These are phyloP conservation scores for Cladosporium halotolerans DNA, from an alignment of 2,329 filamentous ascomycete species.

Conservation along the genomic window DNA sequence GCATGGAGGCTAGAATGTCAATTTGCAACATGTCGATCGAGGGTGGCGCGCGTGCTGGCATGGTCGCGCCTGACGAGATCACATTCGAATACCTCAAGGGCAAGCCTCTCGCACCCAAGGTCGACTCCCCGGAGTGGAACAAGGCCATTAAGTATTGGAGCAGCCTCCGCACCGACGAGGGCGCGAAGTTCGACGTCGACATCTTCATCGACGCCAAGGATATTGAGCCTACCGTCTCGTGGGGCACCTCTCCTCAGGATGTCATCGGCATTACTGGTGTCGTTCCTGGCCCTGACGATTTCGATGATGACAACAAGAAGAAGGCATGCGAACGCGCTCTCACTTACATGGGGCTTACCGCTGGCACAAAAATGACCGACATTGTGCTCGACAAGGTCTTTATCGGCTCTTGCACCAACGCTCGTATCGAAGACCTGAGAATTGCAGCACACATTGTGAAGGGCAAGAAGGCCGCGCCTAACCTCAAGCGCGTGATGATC, in stretches of 20 bases:
- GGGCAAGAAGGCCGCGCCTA: constrained; percentile 77
- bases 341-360: constrained; percentile 89
- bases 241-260: constrained; percentile 95
- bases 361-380: constrained; percentile 88
- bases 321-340: constrained; percentile 71
- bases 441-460: constrained; percentile 80
- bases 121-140: constrained; percentile 81
- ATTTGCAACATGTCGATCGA: constrained; percentile 99
- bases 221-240: constrained; percentile 87
- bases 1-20: constrained; percentile 97
- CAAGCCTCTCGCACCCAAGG: constrained; percentile 78
- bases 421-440: constrained; percentile 89
- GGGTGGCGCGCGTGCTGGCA: constrained; percentile 86
- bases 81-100: constrained; percentile 96
- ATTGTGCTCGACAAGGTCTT: constrained; percentile 91
- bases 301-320: constrained; percentile 74
- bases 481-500: constrained; percentile 91
- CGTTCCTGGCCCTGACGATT: constrained; percentile 88
- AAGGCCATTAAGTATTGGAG: constrained; percentile 84
- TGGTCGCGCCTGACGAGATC: constrained; percentile 90
- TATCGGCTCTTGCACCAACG: constrained; percentile 96
- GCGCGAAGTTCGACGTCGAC: constrained; percentile 82
- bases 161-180: constrained; percentile 75
- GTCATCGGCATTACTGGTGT: constrained; percentile 87
- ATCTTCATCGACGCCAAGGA: constrained; percentile 88